phyloP scores from a whole-genome alignment of 306 rosid genomes.

The Cyamopsis tetragonoloba region DNA sequence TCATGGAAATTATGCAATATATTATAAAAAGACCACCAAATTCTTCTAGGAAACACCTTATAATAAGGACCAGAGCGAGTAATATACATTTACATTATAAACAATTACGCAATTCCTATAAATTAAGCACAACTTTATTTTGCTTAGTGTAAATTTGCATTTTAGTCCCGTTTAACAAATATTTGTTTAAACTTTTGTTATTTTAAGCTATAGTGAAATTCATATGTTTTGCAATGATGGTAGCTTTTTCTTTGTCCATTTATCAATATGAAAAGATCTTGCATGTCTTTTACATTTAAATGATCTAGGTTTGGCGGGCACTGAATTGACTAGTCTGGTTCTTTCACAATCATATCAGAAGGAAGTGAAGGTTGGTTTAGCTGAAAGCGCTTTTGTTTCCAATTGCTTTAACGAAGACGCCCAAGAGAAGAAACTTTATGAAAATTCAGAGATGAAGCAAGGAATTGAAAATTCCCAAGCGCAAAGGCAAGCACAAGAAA shows the following conservation, averaged over 20 bases:
- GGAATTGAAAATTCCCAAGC: conserved; percentile 31
- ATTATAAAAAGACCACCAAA: too few relatives aligned
- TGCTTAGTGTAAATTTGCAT: neutral
- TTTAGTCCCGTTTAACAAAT: too few relatives aligned
- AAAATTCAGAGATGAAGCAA: conserved; percentile 21
- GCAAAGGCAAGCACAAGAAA: conserved; percentile 39
- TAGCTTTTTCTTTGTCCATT: conserved; percentile 8
- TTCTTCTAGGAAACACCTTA: too few relatives aligned
- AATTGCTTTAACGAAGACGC: conserved; percentile 13
- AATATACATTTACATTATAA: neutral
- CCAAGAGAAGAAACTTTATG: conserved; percentile 25
- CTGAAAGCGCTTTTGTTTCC: conserved; percentile 26
- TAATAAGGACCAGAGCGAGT: too few relatives aligned
- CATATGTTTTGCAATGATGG: neutral
- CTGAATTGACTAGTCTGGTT: conserved; percentile 28
- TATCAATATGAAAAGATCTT: conserved; percentile 7
- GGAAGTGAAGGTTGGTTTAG: conserved; percentile 28
- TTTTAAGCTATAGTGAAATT: neutral
- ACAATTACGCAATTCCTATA: neutral
- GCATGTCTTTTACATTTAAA: neutral
- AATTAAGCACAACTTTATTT: neutral
- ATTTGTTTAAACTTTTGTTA: too few relatives aligned
- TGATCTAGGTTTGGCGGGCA: conserved; percentile 26
- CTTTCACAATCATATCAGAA: conserved; percentile 27
- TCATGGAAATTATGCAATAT: too few relatives aligned